phyloP scores from a whole-genome alignment of 495 filamentous ascomycete species.

The Alectoria sarmentosa region DNA sequence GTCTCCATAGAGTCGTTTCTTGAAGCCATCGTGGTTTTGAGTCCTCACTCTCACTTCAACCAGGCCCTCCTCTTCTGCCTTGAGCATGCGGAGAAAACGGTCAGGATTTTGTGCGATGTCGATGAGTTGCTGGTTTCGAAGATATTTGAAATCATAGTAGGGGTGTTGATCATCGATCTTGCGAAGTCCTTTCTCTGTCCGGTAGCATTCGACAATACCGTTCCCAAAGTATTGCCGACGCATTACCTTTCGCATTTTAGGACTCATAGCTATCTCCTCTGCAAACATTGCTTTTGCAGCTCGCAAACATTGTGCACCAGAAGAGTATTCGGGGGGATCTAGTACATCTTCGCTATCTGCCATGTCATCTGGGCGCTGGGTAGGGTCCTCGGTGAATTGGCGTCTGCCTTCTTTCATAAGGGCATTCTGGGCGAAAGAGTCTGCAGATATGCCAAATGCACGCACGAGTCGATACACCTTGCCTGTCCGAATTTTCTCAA shows the following conservation, averaged over 20 bases:
- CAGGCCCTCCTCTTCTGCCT: conserved; percentile 87
- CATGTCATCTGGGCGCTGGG: conserved; percentile 68
- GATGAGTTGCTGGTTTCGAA: conserved; percentile 73
- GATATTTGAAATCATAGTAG: conserved; percentile 97
- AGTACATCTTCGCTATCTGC: conserved; percentile 70
- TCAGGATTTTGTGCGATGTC: conserved; percentile 79
- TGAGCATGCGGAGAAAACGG: conserved; percentile 89
- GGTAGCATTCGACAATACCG: conserved; percentile 73
- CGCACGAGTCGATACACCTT: conserved; percentile 76
- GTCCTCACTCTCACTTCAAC: conserved; percentile 75
- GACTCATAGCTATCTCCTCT: conserved; percentile 83
- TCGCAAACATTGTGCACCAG: conserved; percentile 63
- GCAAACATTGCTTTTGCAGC: conserved; percentile 82
- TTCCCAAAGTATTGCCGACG: conserved; percentile 73
- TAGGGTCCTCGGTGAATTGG: conserved; percentile 76
- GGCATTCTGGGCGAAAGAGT: conserved; percentile 78
- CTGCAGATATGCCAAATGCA: conserved; percentile 84
- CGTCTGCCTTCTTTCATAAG: conserved; percentile 64
- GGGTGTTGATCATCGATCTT: conserved; percentile 93
- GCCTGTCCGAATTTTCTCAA: conserved; percentile 73
- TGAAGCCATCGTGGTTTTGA: conserved; percentile 66
- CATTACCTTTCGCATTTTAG: conserved; percentile 83
- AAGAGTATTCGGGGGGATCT: conserved; percentile 65
- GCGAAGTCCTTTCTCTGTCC: conserved; percentile 90
- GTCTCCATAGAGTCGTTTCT: conserved; percentile 63